A percentile compares a stretch with the other conserved stretches of the same genome.
These are phyloP conservation scores for Cutaneotrichosporon sp. DNA, from an alignment of 1,284 basidiomycete species.

Conservation along the genomic window DNA sequence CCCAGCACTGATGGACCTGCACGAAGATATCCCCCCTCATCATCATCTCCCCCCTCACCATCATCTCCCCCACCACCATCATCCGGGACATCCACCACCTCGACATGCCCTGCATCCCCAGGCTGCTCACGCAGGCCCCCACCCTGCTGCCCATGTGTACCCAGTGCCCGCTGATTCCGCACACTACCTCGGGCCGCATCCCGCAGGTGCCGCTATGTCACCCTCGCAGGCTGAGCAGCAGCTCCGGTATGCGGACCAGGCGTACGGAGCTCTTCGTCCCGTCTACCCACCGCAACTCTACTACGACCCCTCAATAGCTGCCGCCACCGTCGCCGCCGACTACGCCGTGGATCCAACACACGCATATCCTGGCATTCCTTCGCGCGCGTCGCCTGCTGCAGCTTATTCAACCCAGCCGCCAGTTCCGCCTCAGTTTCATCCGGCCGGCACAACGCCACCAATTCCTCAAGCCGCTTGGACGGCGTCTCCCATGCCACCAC, in stretches of 20 bases:
- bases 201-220: background rate
- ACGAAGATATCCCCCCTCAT: background rate
- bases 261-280: slow-evolving; percentile 4
- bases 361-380: slow-evolving; percentile 1
- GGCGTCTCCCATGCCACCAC: background rate
- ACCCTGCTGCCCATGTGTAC: background rate
- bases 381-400: slow-evolving; percentile 7
- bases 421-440: slow-evolving; percentile 10
- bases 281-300: slow-evolving; percentile 18
- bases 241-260: slow-evolving; percentile 12
- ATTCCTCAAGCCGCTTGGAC: slow-evolving; percentile 14
- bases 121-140: background rate
- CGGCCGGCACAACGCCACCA: slow-evolving; percentile 7
- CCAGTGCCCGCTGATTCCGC: slow-evolving; percentile 4
- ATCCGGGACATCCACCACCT: background rate
- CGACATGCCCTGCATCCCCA: slow-evolving; percentile 4
- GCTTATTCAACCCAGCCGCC: slow-evolving; percentile 6
- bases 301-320: slow-evolving; percentile 14
- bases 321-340: slow-evolving; percentile 1
- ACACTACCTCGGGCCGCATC: slow-evolving; percentile 11
- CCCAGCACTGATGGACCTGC: background rate
- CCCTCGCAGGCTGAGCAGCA: slow-evolving; percentile 7
- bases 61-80: slow-evolving; percentile 2
- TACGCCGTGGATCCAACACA: slow-evolving; percentile 4
- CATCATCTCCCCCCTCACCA: slow-evolving; percentile 1